Conservation (phyloP, 2,329 filamentous ascomycete genomes). For the Alternaria dauci region DNA sequence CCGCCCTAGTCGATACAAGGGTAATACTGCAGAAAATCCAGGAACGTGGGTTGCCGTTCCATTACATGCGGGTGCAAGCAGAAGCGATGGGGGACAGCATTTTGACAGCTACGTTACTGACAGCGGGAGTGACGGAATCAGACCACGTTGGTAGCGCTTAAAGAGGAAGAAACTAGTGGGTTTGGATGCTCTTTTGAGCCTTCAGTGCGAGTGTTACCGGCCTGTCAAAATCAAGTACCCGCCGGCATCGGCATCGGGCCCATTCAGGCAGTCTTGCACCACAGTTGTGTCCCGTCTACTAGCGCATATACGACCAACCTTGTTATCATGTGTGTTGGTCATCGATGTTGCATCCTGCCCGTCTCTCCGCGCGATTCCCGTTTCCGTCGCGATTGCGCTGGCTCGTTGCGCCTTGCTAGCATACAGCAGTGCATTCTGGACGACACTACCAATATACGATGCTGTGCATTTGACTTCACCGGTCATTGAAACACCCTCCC, state of each 20-base stretch:
- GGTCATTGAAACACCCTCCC: conserved; percentile 18
- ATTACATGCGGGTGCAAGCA: conserved; percentile 35
- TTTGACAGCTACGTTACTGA: conserved; percentile 47
- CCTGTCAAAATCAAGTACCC: conserved; percentile 42
- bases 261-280: conserved; percentile 24
- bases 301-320: conserved; percentile 31
- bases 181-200: conserved; percentile 14
- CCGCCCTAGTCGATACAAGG: conserved; percentile 24
- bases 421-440: conserved; percentile 13
- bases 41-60: conserved; percentile 44
- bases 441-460: conserved; percentile 2
- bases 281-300: conserved; percentile 33
- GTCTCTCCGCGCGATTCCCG: conserved; percentile 39
- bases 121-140: conserved; percentile 43
- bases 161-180: conserved; percentile 17
- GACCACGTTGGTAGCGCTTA: conserved; percentile 35
- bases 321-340: conserved; percentile 32
- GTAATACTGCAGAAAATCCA: conserved; percentile 26
- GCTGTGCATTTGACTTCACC: conserved; percentile 6
- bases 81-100: conserved; percentile 36
- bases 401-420: conserved; percentile 26
- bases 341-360: conserved; percentile 39
- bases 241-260: conserved; percentile 25
- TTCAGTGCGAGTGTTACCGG: conserved; percentile 38
- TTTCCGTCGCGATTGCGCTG: conserved; percentile 29